A percentile compares a stretch with the other conserved stretches of the same genome.
These are phyloP conservation scores for Leishmania aethiopica DNA, from an alignment of 208 protist species.

Conservation along the genomic window DNA sequence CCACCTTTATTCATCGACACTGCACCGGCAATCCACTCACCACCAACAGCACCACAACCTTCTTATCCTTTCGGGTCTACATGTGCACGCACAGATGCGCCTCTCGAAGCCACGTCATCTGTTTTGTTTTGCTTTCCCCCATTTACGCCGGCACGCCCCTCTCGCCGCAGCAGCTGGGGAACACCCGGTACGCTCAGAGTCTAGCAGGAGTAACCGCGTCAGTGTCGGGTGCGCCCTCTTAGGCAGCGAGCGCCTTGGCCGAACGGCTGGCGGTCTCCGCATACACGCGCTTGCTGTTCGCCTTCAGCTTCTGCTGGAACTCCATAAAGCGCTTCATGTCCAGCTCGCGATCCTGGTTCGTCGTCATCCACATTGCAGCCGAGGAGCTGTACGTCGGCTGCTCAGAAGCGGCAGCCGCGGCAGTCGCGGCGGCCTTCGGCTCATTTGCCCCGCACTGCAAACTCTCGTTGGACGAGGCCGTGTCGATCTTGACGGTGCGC, in stretches of 20 bases:
- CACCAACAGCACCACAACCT: neutral
- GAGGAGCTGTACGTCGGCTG: conserved; percentile 45
- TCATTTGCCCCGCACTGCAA: conserved; percentile 24
- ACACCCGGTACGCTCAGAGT: neutral
- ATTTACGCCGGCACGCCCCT: neutral
- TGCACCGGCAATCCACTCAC: neutral
- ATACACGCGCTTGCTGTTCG: conserved; percentile 68
- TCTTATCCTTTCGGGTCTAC: neutral
- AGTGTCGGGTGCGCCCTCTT: neutral
- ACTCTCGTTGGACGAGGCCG: conserved; percentile 24
- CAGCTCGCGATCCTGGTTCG: conserved; percentile 71
- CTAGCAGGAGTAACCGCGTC: neutral
- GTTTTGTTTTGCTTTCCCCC: neutral
- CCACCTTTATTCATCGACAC: neutral
- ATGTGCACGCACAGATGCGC: neutral
- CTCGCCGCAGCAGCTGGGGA: neutral
- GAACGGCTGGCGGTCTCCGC: conserved; percentile 36
- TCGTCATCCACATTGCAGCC: conserved; percentile 79
- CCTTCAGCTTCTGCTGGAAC: conserved; percentile 69
- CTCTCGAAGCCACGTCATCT: neutral
- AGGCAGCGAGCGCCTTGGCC: conserved; percentile 24
- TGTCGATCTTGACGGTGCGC: conserved; percentile 21
- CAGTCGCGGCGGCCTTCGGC: conserved; percentile 1
- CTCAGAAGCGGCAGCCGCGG: conserved; percentile 10
- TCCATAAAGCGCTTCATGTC: conserved; percentile 80